Base-by-base conservation (phyloP, 306 rosid species). In the Sicyos edulis region DNA sequence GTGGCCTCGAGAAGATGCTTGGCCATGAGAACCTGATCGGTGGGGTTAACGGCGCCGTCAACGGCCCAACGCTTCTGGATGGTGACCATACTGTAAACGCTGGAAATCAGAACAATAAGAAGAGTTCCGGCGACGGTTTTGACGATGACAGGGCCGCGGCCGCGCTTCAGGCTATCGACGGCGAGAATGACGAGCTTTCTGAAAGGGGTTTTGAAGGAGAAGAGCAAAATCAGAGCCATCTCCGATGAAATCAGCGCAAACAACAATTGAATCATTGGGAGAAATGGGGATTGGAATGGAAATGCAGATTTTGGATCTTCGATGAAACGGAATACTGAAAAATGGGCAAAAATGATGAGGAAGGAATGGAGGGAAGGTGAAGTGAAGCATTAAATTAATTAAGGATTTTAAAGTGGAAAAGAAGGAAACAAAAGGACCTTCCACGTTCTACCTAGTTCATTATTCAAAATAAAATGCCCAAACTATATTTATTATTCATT, bases 1-100 rank as follows among this genome's bases (percentile, higher is more conserved):
- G 99, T 93, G 65, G 92, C 86, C 82, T 93, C 96, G 14, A 93
- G 96, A 62, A 88, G 88, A 59, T 85, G 92, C 55, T 83, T 86
- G 73, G 85, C 89, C 96, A 93, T 79, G 68, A 93, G 97, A 80
- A 93, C 84, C 88, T 93, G 97, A 93, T 93, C 95, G 82, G 99
- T 93, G 26, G 95, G 96, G 75, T 82, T 91, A 44, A 69, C 53
- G 44, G 68, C 78, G 29, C 63, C 95, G n/a, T 81, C 91, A 17
- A 85, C 91, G 80, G 81, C 79, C 91, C 80, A 80, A 24, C 91
- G 91, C 52, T 70, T 81, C 75, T 76, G 85, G 89, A 93, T 86
- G 77, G 82, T 76, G 21, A 86, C 0, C 82, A 91, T 77, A 81
- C 86, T 78, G 74, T 82, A 87, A 32, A 82, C 19, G 80, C 82